A percentile compares a stretch with the other conserved stretches of the same genome.
Conservation (phyloP, 805 yeast species). For the Cyberlindnera mississippiensis region DNA sequence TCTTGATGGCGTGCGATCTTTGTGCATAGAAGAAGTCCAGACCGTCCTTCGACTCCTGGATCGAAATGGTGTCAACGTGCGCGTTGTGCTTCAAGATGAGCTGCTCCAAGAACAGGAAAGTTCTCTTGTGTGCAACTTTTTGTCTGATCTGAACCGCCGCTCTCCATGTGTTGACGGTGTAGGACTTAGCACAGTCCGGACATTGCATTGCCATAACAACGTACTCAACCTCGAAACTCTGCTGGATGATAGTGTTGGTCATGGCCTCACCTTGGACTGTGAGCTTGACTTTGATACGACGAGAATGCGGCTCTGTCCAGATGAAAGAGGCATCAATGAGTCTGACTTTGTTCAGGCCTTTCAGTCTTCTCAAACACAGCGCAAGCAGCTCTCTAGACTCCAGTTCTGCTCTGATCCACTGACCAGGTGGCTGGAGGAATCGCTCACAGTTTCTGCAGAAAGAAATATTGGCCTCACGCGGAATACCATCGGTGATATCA, state of each 20-base stretch:
- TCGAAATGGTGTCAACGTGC: conserved; percentile 89
- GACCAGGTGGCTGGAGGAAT: conserved; percentile 89
- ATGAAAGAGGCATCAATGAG: conserved; percentile 90
- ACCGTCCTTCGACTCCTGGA: conserved; percentile 91
- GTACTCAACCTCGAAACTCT: conserved; percentile 90
- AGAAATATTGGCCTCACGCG: conserved; percentile 88
- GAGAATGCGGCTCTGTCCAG: conserved; percentile 99
- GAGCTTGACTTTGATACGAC: conserved; percentile 85
- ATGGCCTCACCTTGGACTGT: conserved; percentile 98
- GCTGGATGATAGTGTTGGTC: conserved; percentile 88
- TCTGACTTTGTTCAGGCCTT: conserved; percentile 82
- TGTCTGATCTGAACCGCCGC: conserved; percentile 97
- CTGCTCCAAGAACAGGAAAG: conserved; percentile 93
- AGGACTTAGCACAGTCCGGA: conserved; percentile 97
- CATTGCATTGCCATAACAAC: conserved; percentile 95
- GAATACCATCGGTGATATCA: conserved; percentile 91
- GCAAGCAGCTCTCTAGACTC: conserved; percentile 94
- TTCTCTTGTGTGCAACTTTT: conserved; percentile 94
- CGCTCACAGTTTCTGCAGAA: conserved; percentile 98
- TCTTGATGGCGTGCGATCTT: conserved; percentile 87
- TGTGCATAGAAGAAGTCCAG: conserved; percentile 88
- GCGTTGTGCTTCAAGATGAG: conserved; percentile 89
- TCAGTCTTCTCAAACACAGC: conserved; percentile 79
- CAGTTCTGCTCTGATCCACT: conserved; percentile 87
- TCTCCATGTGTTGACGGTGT: conserved; percentile 96